Evolutionary conservation across 2,329 filamentous ascomycete genomes (phyloP), one percentile per base, ranked within the genome.

Genomic region (Dichotomopilus funicola): DNA sequence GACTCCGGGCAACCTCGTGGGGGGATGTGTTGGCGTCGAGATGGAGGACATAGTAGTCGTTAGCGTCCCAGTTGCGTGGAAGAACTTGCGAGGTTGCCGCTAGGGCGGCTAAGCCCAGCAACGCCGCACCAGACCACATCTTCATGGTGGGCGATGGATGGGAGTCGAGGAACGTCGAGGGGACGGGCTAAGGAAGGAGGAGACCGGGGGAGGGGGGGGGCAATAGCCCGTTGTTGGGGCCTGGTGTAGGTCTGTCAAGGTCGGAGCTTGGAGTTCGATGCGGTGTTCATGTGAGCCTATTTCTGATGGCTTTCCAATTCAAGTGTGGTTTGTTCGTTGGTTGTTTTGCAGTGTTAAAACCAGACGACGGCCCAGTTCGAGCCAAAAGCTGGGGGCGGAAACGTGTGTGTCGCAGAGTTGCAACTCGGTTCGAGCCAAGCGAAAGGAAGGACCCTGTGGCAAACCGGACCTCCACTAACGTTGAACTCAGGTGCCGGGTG

Each of bases 31-130:
- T 76, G 10, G 81, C 74, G 57, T 87, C 82, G 66, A 99, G 80
- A 62, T 96, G 88, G 47, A 99, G 78, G 61, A 95, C 91, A 70
- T 97, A 96, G 74, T 95, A 97, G 71, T 99, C 92, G 72, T 91
- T 83, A 41, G 81, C 78, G 49, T 87, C 81, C 76, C 95, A 89
- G 67, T 94, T 81, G 64, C 88, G 86, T 60, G 78, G 74, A 49
- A 77, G 74, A 45, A 82, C 70, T 52, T 64, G 62, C 46, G 76
- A 69, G 35, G 78, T 75, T 55, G 75, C 72, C 58, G 78, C 73
- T 48, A 83, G 71, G 70, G 79, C 74, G 53, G 77, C 69, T 49
- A 82, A 73, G 69, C 78, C 74, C 56, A 87, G 66, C 51, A 82
- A 63, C 58, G 79, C 74, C 58, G 74, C 62, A 58, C 71, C 60